phyloP scores from a whole-genome alignment of 2,329 filamentous ascomycete species.

The Microcyclospora pomicola region DNA sequence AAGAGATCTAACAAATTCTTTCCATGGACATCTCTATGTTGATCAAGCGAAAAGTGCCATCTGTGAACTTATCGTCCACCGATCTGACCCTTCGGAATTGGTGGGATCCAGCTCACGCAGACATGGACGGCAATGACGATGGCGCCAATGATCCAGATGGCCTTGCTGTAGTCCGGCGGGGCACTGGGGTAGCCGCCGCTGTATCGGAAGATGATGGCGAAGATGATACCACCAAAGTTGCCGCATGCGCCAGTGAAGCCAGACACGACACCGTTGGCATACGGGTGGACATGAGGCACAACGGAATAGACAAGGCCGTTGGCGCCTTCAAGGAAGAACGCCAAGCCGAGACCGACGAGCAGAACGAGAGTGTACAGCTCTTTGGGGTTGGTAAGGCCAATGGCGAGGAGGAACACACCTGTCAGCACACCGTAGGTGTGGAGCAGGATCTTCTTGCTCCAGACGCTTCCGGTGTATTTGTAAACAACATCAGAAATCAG shows the following conservation, averaged over 20 bases:
- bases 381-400: constrained; percentile 50
- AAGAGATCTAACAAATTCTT: no score
- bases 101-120: constrained; percentile 48
- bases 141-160: constrained; percentile 70
- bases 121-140: constrained; percentile 60
- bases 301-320: constrained; percentile 82
- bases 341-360: constrained; percentile 60
- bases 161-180: constrained; percentile 45
- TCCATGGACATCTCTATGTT: neutral
- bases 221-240: constrained; percentile 75
- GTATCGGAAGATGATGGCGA: constrained; percentile 73
- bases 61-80: constrained; percentile 24
- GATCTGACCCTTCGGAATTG: constrained; percentile 41
- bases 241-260: constrained; percentile 67
- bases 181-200: constrained; percentile 31
- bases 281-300: constrained; percentile 73
- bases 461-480: constrained; percentile 36
- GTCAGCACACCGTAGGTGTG: constrained; percentile 42
- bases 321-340: constrained; percentile 69
- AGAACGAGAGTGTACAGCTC: constrained; percentile 55
- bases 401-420: constrained; percentile 47
- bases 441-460: constrained; percentile 51
- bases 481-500: constrained; percentile 45
- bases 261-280: constrained; percentile 66
- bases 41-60: neutral